Conservation (phyloP, 2,329 filamentous ascomycete genomes). For the Fusarium agapanthi region DNA sequence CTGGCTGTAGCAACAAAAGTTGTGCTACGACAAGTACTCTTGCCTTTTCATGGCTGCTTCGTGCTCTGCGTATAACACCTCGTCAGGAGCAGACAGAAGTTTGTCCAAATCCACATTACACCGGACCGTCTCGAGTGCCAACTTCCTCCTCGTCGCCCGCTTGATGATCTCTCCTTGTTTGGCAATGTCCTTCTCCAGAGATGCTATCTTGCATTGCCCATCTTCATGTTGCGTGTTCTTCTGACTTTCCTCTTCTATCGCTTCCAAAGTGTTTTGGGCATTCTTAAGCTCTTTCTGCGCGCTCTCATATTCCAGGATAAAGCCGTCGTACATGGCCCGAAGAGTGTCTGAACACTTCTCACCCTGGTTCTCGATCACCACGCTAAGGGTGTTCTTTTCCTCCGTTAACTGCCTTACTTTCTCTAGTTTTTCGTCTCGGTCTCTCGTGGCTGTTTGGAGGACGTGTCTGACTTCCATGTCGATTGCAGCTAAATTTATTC, state of each 20-base stretch:
- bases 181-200: background rate
- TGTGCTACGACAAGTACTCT: background rate
- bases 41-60: background rate
- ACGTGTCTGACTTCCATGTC: background rate
- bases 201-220: background rate
- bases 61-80: background rate
- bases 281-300: background rate
- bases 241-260: background rate
- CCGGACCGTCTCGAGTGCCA: background rate
- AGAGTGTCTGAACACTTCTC: background rate
- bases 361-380: background rate
- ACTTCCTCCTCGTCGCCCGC: background rate
- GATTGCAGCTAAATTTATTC: background rate
- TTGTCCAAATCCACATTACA: background rate
- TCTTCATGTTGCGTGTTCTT: background rate
- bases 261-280: background rate
- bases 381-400: background rate
- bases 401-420: background rate
- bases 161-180: background rate
- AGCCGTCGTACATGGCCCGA: background rate
- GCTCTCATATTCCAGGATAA: background rate
- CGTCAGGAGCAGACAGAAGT: background rate
- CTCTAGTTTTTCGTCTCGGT: background rate
- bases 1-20: background rate
- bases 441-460: background rate